Percentiles rank a stretch among this genome's conserved stretches.
Conservation (phyloP, 495 filamentous ascomycete genomes). For the Hapsidospora chrysogenum region DNA sequence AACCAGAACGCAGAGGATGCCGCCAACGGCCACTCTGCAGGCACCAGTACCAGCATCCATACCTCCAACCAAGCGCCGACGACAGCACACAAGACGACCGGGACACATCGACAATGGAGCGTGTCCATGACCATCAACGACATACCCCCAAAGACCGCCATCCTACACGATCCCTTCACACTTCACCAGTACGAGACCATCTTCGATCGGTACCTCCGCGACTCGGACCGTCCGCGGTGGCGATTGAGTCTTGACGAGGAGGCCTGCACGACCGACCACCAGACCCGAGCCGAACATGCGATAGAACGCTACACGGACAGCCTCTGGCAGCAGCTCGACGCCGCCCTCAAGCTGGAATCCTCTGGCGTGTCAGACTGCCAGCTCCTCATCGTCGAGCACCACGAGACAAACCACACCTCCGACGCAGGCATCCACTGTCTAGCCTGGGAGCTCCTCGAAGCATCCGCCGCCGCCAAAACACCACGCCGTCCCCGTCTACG, state of each 20-base stretch:
- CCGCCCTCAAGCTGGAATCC: neutral
- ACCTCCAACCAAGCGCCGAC: no score
- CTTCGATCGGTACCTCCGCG: neutral
- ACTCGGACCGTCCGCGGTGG: conserved; percentile 1
- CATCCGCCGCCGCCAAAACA: neutral
- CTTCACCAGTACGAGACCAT: neutral
- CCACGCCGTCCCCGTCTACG: neutral
- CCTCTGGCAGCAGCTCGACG: neutral
- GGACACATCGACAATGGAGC: neutral
- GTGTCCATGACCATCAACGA: neutral
- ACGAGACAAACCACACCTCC: neutral
- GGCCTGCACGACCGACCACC: neutral
- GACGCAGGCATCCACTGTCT: conserved; percentile 3
- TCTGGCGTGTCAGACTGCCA: neutral
- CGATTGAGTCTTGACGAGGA: neutral
- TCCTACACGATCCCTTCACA: neutral
- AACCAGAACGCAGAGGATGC: neutral
- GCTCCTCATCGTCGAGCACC: neutral
- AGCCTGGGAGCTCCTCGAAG: conserved; percentile 2
- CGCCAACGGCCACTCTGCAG: neutral
- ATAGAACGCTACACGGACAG: neutral
- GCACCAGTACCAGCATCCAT: neutral
- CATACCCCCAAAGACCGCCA: neutral
- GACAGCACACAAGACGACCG: no score
- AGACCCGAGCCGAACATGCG: neutral